Conservation (phyloP, 345 rosid species). For the Microcos paniculata region DNA sequence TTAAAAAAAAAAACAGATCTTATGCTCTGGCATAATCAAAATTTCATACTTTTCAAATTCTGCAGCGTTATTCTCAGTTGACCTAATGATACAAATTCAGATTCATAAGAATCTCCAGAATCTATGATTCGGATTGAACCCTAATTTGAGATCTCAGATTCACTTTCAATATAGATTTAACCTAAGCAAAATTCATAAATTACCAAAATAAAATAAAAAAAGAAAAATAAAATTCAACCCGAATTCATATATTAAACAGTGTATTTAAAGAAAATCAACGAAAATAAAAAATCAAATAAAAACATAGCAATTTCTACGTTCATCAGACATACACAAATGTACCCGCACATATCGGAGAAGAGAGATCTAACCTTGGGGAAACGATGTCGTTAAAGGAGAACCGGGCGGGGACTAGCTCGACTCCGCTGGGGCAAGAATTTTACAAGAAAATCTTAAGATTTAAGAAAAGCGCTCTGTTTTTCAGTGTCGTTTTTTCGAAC, state of each 20-base stretch:
- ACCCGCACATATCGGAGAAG: too few species aligned
- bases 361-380: too few species aligned
- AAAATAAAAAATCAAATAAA: background rate
- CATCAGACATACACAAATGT: too few species aligned
- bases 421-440: too few species aligned
- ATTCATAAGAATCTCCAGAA: background rate
- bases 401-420: too few species aligned
- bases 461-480: too few species aligned
- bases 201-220: background rate
- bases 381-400: too few species aligned
- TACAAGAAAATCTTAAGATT: too few species aligned
- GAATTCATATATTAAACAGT: background rate
- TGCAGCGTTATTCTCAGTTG: background rate
- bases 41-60: background rate
- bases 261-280: background rate
- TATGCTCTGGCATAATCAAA: background rate
- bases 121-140: background rate
- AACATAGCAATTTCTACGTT: too few species aligned
- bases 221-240: background rate
- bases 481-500: too few species aligned
- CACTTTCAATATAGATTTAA: background rate
- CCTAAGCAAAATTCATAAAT: background rate
- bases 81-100: background rate
- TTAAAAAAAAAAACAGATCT: background rate
- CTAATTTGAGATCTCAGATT: background rate